phyloP scores from a whole-genome alignment of 1,284 basidiomycete species.

The Takashimella tepidaria region DNA sequence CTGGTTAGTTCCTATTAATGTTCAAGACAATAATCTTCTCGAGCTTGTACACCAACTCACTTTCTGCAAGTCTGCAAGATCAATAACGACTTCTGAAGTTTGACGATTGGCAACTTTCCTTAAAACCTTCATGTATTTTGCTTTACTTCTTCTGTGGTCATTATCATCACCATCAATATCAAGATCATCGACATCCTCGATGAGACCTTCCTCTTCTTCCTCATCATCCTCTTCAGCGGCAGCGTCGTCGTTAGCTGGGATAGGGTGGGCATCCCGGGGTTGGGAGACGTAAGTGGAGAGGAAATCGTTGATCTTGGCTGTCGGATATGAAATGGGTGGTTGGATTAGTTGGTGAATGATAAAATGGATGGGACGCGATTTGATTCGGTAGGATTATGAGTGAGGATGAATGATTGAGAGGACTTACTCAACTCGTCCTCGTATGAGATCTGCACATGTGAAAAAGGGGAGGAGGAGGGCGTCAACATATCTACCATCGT shows the following conservation, averaged over 20 bases:
- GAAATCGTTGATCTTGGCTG: slow-evolving; percentile 43
- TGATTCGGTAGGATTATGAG: too few relatives aligned
- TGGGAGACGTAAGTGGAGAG: slow-evolving; percentile 34
- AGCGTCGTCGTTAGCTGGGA: slow-evolving; percentile 30
- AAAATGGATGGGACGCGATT: not conserved
- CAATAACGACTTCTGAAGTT: slow-evolving; percentile 43
- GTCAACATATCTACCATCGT: too few relatives aligned
- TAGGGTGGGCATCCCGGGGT: slow-evolving; percentile 13
- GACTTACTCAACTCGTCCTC: slow-evolving; percentile 38
- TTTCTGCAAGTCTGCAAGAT: slow-evolving; percentile 46
- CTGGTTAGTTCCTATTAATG: too few relatives aligned
- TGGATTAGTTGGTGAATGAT: not conserved
- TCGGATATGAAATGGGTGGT: slow-evolving; percentile 50
- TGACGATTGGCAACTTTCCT: slow-evolving; percentile 84
- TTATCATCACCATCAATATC: slow-evolving; percentile 45
- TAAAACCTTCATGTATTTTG: slow-evolving; percentile 87
- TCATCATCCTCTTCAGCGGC: slow-evolving; percentile 57
- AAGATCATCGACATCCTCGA: slow-evolving; percentile 48
- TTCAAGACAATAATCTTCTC: too few relatives aligned
- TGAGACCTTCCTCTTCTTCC: slow-evolving; percentile 59
- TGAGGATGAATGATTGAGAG: too few relatives aligned
- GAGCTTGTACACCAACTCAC: too few relatives aligned
- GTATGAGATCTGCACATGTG: slow-evolving; percentile 37
- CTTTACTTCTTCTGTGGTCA: slow-evolving; percentile 37
- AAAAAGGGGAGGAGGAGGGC: not conserved